Base-by-base conservation (phyloP, 2,329 filamentous ascomycete genomes). In the Trichoderma arundinaceum region DNA sequence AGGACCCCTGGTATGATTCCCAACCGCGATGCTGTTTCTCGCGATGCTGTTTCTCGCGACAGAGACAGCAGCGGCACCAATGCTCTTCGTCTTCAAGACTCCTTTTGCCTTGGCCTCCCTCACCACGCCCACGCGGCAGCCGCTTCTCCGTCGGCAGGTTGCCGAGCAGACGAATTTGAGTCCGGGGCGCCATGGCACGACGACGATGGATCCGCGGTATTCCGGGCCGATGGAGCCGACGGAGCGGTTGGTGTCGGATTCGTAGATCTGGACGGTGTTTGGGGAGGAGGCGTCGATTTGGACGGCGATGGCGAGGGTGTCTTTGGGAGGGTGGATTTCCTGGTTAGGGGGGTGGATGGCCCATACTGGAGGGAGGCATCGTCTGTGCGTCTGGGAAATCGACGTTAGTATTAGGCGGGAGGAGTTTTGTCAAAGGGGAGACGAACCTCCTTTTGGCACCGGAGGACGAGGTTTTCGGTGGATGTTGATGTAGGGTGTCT, bases 271-370 rank as follows among this genome's bases (percentile, higher is more conserved):
- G 49, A 63, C 32, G 13, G 49, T 22, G 49, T 6, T 46, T 7
- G 49, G 49, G 39, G 22, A 38, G 12, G 59, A 52, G 3, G 60
- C 28, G 13, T 63, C 60, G 60, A 63, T 38, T 41, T 53, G 60
- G 60, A 63, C 54, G 60, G 60, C 60, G 38, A 63, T 49, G 48
- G 60, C 60, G 49, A 63, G 49, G 60, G 60, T 63, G 32, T 63
- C 48, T 13, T 1, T 12, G 10, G 49, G 60, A 28, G 60, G 60
- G 17, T 13, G 49, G 32, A 28, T 13, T 52, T 52, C 48, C 17
- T 54, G 49, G 60, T 63, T 63, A 9, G 49, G 49, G n/a, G 60
- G 60, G 49, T 54, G 22, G 60, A 53, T 33, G 49, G 60, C 38
- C 60, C 60, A 63, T 63, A 22, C 49, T 32, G 60, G 60, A 12